Evolutionary conservation across 2,329 filamentous ascomycete genomes (phyloP), one percentile per base, ranked within the genome.

Genomic region (Colletotrichum tofieldiae): DNA sequence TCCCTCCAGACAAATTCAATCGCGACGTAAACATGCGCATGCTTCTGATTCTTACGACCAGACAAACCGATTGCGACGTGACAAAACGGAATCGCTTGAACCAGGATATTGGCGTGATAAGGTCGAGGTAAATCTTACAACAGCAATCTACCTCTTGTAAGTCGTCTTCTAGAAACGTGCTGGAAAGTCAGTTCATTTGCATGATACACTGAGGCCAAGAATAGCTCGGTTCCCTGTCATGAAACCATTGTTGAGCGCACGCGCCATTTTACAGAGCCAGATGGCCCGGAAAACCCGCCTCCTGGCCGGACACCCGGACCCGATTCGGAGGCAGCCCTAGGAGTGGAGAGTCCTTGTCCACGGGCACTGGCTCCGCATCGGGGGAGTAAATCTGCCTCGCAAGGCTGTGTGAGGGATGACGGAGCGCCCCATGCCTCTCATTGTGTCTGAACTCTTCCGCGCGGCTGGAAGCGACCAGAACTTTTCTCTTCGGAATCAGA

Each of bases 331-430:
- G 61, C 52, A 65, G 61, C 67, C 61, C 54, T 52, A 60, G 37
- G 32, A 14, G 63, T 61, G 67, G 63, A 62, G 39, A 9, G 35
- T 29, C 29, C 56, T 47, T 47, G 32, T 26, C 20, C 35, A 16
- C 9, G 18, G 45, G 35, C 12, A n/a, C 43, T 35, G n/a, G 29
- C 35, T 65, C 61, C 23, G 45, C n/a, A n/a, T 32, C n/a, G 7
- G n/a, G 14, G 9, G 32, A 52, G 65, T 29, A 37, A 71, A 51
- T 59, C 58, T 71, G 65, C 68, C 68, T 71, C n/a, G 65, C 23
- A 58, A 68, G 56, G 68, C 68, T 71, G 58, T 43, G 43, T 1
- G 23, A 32, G 20, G n/a, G 14, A 16, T 29, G 39, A 45, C 12
- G 5, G n/a, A 43, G 45, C 43, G 51, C 51, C 41, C 26, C 35